Base-by-base conservation (phyloP, 2,329 filamentous ascomycete genomes). In the Amesomyces nigricolor region DNA sequence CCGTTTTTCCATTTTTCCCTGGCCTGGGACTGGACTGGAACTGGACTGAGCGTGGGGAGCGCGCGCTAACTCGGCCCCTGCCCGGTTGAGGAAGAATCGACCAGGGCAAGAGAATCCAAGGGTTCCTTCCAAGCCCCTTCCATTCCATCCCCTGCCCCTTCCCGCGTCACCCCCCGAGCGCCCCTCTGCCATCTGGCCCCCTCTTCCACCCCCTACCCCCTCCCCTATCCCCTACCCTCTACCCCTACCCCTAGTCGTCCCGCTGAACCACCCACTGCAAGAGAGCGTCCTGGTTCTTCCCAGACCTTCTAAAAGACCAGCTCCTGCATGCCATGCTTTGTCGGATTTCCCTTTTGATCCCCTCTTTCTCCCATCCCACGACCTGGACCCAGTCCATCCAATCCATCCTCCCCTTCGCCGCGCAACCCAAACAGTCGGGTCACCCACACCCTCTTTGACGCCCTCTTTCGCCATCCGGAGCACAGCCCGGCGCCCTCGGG, bases 271-370 rank as follows among this genome's bases (percentile, higher is more conserved):
- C 17, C 6, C 30, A 32, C 30, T 32, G 30, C 30, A 32, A 32
- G 16, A 9, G 14, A n/a, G 4, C 29, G 16, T 32, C 39, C 49
- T 49, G 55, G 47, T 51, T 46, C 51, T 58, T 58, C 53, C 54
- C 39, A 44, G 47, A 39, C 53, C 57, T 59, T 56, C 58, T 62
- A 61, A 61, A 62, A 58, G 57, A 57, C 56, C 50, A 54, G 59
- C 56, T 32, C 46, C 58, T 61, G 56, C 58, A 54, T 58, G 45
- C 57, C 57, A 39, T 58, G 40, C 57, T 62, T 64, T 60, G 58
- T 58, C 56, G 57, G 57, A 30, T 64, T 64, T 63, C 62, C 61
- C 58, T 61, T 64, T 63, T 61, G 60, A 61, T 62, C 54, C 26
- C 42, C 53, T 46, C 44, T 37, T 56, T 47, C 47, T 49, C 51